Conservation (phyloP, 768 basidiomycete species). For the Boletus tomentosulus region DNA sequence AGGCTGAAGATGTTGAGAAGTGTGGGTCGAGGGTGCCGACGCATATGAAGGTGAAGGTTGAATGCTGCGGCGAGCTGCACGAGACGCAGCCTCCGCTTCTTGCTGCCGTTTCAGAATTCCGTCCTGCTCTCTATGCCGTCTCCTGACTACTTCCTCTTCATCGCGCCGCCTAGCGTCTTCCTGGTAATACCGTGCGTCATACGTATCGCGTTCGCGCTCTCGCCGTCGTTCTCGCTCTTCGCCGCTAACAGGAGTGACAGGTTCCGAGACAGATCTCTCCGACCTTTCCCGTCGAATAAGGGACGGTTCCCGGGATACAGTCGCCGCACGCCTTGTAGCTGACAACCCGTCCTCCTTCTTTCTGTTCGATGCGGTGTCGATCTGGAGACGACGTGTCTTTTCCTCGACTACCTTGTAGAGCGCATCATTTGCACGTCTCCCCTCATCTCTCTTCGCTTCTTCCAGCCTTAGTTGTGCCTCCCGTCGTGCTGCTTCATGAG, state of each 20-base stretch:
- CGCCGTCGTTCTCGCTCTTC: constrained; percentile 26
- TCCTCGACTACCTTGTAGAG: constrained; percentile 28
- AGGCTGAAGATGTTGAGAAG: constrained; percentile 33
- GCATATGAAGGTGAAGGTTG: constrained; percentile 26
- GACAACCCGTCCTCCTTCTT: constrained; percentile 30
- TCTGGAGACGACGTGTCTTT: constrained; percentile 23
- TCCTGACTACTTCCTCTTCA: constrained; percentile 43
- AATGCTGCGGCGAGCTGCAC: constrained; percentile 37
- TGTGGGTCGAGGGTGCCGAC: constrained; percentile 23
- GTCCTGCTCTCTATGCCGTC: constrained; percentile 50
- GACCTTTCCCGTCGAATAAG: constrained; percentile 22
- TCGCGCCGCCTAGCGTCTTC: constrained; percentile 44
- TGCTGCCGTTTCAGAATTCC: constrained; percentile 55
- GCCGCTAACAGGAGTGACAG: constrained; percentile 25
- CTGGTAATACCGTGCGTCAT: constrained; percentile 35
- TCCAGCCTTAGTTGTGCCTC: constrained; percentile 32
- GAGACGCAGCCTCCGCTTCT: constrained; percentile 52
- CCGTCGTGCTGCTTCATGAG: constrained; percentile 29
- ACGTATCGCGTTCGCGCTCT: constrained; percentile 21
- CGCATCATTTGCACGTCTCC: constrained; percentile 31
- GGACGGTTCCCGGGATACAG: constrained; percentile 23
- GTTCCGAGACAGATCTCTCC: constrained; percentile 22
- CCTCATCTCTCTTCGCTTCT: constrained; percentile 34
- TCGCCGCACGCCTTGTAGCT: constrained; percentile 22
- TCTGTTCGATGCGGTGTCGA: constrained; percentile 27